Evolutionary conservation across 148 eudicot genomes (phyloP).

Genomic region (Chenopodium suecicum): DNA sequence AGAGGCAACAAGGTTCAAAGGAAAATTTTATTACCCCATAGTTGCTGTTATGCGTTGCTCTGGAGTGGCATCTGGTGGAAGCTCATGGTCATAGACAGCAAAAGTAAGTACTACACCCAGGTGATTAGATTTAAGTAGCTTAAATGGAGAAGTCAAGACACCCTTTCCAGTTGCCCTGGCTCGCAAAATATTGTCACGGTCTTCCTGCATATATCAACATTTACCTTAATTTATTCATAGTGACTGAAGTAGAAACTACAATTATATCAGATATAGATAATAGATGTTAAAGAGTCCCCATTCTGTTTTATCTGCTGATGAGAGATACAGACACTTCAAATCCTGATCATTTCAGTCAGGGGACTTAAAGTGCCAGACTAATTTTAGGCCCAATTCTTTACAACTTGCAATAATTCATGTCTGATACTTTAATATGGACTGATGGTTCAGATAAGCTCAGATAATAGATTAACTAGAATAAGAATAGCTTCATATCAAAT

Average conservation of each 20-base stretch:
- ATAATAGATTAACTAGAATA: background rate
- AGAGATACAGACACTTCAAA: background rate
- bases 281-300: constrained; percentile 6
- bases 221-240: background rate
- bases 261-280: background rate
- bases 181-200: constrained; percentile 86
- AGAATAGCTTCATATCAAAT: background rate
- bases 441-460: background rate
- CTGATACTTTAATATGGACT: too few species aligned
- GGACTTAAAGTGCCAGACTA: background rate
- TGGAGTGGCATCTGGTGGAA: constrained; percentile 64
- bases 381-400: background rate
- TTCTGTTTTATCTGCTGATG: background rate
- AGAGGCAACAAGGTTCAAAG: background rate
- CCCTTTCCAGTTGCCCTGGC: constrained; percentile 95
- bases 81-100: constrained; percentile 69
- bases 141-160: constrained; percentile 84
- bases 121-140: constrained; percentile 80
- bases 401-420: background rate
- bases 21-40: constrained; percentile 59
- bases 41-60: constrained; percentile 78
- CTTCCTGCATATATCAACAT: constrained; percentile 53
- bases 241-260: background rate
- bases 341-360: background rate
- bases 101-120: constrained; percentile 94